Evolutionary conservation across 441 rosid species (phyloP).

Genomic region (Biscutella laevigata): DNA sequence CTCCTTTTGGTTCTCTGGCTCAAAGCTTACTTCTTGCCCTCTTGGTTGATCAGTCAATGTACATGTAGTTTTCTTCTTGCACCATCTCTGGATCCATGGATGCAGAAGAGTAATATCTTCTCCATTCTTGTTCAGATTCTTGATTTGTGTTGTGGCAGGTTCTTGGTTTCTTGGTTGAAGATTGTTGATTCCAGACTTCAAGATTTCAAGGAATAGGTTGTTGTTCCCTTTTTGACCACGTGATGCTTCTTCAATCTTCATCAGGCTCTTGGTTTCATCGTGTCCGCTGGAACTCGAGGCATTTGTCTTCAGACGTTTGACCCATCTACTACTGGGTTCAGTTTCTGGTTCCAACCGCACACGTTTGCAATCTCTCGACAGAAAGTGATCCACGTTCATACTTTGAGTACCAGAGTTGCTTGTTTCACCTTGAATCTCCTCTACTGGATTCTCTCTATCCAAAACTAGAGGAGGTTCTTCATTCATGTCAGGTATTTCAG

Average conservation of each 20-base stretch:
- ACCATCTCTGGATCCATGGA: constrained; percentile 83
- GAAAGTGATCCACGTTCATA: constrained; percentile 49
- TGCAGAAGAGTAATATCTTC: constrained; percentile 35
- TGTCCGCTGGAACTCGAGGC: constrained; percentile 27
- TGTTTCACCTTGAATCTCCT: constrained; percentile 32
- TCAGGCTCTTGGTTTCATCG: constrained; percentile 39
- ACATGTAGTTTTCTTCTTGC: constrained; percentile 30
- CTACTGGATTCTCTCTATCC: constrained; percentile 29
- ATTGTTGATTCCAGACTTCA: constrained; percentile 26
- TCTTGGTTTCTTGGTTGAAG: constrained; percentile 28
- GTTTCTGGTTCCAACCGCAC: constrained; percentile 31
- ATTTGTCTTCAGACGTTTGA: constrained; percentile 69
- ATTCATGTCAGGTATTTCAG: constrained; percentile 46
- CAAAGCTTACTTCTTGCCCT: constrained; percentile 24
- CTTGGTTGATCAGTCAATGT: constrained; percentile 23
- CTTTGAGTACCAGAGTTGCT: constrained; percentile 76
- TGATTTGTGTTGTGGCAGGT: constrained; percentile 18
- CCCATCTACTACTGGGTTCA: constrained; percentile 64
- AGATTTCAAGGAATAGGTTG: constrained; percentile 28
- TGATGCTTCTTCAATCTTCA: constrained; percentile 35
- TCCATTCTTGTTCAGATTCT: constrained; percentile 23
- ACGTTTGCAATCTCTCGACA: constrained; percentile 36
- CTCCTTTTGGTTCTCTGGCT: constrained; percentile 36
- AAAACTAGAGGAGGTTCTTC: constrained; percentile 36
- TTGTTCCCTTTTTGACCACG: constrained; percentile 31